Base-by-base conservation (phyloP, 805 yeast species). In the Myxozyma nipponensis region DNA sequence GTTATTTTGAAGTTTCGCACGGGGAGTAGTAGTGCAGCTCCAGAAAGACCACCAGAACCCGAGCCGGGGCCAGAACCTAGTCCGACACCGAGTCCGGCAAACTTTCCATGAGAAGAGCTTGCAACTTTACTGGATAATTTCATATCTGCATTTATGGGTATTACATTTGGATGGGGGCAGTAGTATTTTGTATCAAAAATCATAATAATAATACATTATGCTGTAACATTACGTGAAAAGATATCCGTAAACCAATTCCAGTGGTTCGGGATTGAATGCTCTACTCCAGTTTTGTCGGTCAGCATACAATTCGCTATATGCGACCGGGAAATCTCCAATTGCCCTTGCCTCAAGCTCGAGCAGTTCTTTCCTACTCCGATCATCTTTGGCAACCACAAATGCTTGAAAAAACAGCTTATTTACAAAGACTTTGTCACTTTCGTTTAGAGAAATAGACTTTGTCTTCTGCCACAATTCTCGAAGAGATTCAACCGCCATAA, bases 1-100 rank as follows among this genome's bases (percentile, higher is more conserved):
- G 79, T 90, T 2, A 68, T 89, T 57, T 75, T 86, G 52, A 84
- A 82, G 53, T 26, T 52, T 28, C 32, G 32, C 13, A 28, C 32
- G 13, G 13, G 32, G 7, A 7, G 32, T 9, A 28, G 32, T 28
- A 13, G 13, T 7, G 13, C 13, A 7, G 32, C 13, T 28, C 13
- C 32, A 28, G n/a, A n/a, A n/a, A 28, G 32, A 9, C 32, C 32
- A 28, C 13, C 32, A 28, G 13, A 7, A 28, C 32, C 32, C 32
- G 13, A 28, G 32, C 32, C n/a, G n/a, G n/a, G n/a, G n/a, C n/a
- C n/a, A n/a, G n/a, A n/a, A n/a, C n/a, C n/a, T n/a, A n/a, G n/a
- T n/a, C n/a, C n/a, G n/a, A n/a, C n/a, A n/a, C n/a, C n/a, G n/a
- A n/a, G n/a, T n/a, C n/a, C n/a, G n/a, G n/a, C n/a, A n/a, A n/a